These are phyloP conservation scores for Colletotrichum lindemuthianum DNA, from an alignment of 2,329 filamentous ascomycete species.

Conservation along the genomic window DNA sequence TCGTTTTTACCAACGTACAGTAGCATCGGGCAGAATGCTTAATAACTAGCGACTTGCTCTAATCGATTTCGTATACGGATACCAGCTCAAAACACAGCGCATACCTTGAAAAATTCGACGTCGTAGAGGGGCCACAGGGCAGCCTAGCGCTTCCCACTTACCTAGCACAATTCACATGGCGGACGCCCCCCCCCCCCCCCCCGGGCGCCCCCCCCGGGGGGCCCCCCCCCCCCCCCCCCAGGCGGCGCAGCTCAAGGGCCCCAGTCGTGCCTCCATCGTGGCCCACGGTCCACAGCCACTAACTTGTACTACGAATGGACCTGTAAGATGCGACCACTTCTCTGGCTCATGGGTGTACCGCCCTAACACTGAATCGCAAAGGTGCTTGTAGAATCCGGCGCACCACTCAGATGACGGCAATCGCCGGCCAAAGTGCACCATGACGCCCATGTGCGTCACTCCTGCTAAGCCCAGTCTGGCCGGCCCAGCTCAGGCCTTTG, in stretches of 20 bases:
- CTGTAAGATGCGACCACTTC: conserved; percentile 1
- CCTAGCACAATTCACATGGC: neutral
- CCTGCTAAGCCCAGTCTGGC: neutral
- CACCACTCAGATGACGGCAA: conserved; percentile 27
- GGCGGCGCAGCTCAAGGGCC: conserved; percentile 4
- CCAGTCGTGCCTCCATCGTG: neutral
- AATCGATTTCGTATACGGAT: too few relatives aligned
- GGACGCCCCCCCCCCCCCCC: too few relatives aligned
- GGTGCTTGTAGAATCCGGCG: neutral
- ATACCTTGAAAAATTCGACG: neutral
- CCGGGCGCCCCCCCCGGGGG: too few relatives aligned
- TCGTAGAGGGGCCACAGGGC: conserved; percentile 25
- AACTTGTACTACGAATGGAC: conserved; percentile 13
- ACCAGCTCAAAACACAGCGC: too few relatives aligned
- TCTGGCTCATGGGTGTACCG: conserved; percentile 21
- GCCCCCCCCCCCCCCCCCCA: too few relatives aligned
- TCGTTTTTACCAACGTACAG: too few relatives aligned
- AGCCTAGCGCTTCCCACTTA: neutral
- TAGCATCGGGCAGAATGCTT: too few relatives aligned
- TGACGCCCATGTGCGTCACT: conserved; percentile 34
- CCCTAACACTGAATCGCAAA: conserved; percentile 23
- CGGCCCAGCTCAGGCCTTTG: conserved; percentile 6
- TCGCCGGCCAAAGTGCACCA: conserved; percentile 2
- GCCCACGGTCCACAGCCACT: neutral
- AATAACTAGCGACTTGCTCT: too few relatives aligned